Conservation (phyloP, 2,329 filamentous ascomycete genomes). For the Orbilia quercus region DNA sequence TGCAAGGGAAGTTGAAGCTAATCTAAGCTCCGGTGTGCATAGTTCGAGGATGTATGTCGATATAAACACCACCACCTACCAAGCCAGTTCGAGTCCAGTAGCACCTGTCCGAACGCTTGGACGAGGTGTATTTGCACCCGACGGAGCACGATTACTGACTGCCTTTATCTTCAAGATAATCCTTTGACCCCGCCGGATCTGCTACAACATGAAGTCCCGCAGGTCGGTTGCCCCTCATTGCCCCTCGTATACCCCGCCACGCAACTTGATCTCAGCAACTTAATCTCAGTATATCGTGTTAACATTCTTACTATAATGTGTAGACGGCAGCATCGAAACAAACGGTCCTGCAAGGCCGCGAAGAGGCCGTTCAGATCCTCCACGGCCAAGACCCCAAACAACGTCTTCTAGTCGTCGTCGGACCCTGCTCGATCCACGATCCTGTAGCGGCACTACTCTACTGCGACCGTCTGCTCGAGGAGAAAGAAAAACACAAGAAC, state of each 20-base stretch:
- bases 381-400: conserved; percentile 74
- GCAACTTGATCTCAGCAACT: neutral
- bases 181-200: conserved; percentile 92
- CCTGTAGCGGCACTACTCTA: conserved; percentile 89
- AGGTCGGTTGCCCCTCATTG: conserved; percentile 61
- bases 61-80: conserved; percentile 18
- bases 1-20: no score
- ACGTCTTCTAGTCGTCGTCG: conserved; percentile 91
- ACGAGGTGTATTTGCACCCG: conserved; percentile 55
- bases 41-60: conserved; percentile 60
- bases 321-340: conserved; percentile 62
- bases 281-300: no score
- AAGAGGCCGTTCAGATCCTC: conserved; percentile 76
- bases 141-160: conserved; percentile 39
- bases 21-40: no score
- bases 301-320: neutral
- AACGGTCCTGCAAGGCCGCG: conserved; percentile 72
- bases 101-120: conserved; percentile 36
- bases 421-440: conserved; percentile 97
- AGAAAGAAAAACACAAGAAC: conserved; percentile 81
- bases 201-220: conserved; percentile 89
- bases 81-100: conserved; percentile 24
- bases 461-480: conserved; percentile 77
- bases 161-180: conserved; percentile 69
- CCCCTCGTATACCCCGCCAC: neutral